Evolutionary conservation across 306 rosid species (phyloP).

Genomic region (Rubus idaeus): DNA sequence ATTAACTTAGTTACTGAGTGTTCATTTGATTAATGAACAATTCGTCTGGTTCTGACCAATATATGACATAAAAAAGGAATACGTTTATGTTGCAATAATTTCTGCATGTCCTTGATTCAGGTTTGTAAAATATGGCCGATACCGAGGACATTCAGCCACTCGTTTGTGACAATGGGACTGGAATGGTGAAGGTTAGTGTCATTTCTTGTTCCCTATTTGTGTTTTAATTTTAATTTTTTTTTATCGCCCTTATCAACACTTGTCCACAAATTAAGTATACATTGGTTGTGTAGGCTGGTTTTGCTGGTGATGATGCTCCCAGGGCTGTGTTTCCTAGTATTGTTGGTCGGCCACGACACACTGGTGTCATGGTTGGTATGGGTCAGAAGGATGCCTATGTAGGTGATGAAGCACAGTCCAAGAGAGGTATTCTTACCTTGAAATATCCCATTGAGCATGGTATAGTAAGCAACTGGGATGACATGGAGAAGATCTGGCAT

Average conservation of each 20-base stretch:
- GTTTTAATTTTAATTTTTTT: background rate
- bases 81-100: background rate
- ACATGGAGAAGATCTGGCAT: conserved; percentile 99
- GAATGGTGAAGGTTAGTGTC: conserved; percentile 90
- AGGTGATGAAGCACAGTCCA: conserved; percentile 96
- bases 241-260: background rate
- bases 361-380: conserved; percentile 99
- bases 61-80: background rate
- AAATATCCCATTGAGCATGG: conserved; percentile 98
- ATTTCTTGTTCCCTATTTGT: background rate
- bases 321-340: conserved; percentile 97
- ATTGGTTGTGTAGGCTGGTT: conserved; percentile 60
- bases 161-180: conserved; percentile 97
- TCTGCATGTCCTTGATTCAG: conserved; percentile 17
- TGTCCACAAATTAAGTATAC: background rate
- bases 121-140: conserved; percentile 74
- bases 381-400: conserved; percentile 99
- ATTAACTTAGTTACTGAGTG: background rate
- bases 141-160: conserved; percentile 97
- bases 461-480: conserved; percentile 98
- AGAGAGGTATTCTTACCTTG: conserved; percentile 95
- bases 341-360: conserved; percentile 94
- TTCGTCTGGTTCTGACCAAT: background rate
- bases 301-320: conserved; percentile 99
- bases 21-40: background rate